Evolutionary conservation across 2,329 filamentous ascomycete genomes (phyloP).

Genomic region (Stachybotrys chartarum): DNA sequence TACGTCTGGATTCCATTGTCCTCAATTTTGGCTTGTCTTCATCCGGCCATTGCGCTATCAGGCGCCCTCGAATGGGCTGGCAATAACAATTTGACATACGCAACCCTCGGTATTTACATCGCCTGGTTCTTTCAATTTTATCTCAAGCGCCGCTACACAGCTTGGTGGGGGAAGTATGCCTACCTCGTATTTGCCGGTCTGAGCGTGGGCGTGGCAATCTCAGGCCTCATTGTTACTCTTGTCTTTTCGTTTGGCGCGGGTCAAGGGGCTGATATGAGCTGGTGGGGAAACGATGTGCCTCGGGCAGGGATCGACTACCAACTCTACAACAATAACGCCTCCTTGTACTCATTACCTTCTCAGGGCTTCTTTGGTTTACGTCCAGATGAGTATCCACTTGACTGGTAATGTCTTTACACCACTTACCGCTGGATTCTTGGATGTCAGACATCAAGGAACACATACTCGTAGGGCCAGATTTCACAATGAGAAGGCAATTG

Average conservation of each 20-base stretch:
- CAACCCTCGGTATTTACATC: constrained; percentile 19
- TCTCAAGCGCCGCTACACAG: constrained; percentile 16
- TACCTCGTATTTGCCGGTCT: constrained; percentile 12
- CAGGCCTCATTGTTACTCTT: neutral
- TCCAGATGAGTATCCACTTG: constrained; percentile 7
- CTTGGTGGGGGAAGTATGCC: constrained; percentile 20
- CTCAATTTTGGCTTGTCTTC: constrained; percentile 7
- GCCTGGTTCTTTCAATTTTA: constrained; percentile 19
- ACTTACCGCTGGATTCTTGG: too few species aligned
- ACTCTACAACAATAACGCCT: constrained; percentile 10
- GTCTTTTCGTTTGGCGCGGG: constrained; percentile 2
- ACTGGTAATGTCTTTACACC: too few species aligned
- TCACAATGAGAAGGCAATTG: too few species aligned
- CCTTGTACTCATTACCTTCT: constrained; percentile 5
- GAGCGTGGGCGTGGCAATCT: constrained; percentile 2
- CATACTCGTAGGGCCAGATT: too few species aligned
- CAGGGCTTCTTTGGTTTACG: constrained; percentile 8
- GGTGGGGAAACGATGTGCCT: constrained; percentile 7
- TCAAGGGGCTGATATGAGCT: neutral
- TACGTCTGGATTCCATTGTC: constrained; percentile 2
- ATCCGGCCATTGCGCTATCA: constrained; percentile 15
- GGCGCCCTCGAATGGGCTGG: constrained; percentile 20
- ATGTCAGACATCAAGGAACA: too few species aligned
- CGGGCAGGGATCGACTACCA: constrained; percentile 10
- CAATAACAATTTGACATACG: constrained; percentile 19